Evolutionary conservation across 2,329 filamentous ascomycete genomes (phyloP), one percentile per base, ranked within the genome.

Genomic region (Thermoascus crustaceus): DNA sequence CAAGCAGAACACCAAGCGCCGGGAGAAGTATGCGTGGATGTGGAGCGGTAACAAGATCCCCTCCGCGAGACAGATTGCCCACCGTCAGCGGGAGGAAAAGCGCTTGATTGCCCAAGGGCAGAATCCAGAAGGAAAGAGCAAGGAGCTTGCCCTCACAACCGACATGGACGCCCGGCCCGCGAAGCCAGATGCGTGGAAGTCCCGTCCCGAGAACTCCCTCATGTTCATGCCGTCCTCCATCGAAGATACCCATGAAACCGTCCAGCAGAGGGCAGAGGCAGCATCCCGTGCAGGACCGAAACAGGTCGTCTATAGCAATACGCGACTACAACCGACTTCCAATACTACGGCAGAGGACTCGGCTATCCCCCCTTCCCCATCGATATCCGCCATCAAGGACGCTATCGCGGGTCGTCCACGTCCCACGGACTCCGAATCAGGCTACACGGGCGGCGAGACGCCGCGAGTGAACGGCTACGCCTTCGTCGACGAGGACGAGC

Each of bases 391-490:
- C 1, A 75, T 95, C 14, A 77, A 81, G 45, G 86, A 88, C 48
- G 88, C 88, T 6, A 86, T 95, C 37, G 78, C 82, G 1, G 85
- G 87, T 7, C 76, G 70, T 5, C 76, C 81, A 4, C 73, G 76
- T 6, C 65, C 70, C 2, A 73, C 70, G 6, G 75, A 80, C 16
- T 76, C 76, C 8, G 79, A 85, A 46, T 57, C 67, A 7, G 71
- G 71, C 2, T 75, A 68, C 41, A 69, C 69, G 1, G 82, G 80
- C 10, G 73, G 72, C 39, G 87, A 93, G 58, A 96, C 89, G 0
- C 91, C 89, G 0, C 75, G 85, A 2, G 85, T 96, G 0, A 94
- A 93, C 44, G 91, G 91, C 1, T 98, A 95, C 57, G 76, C 86
- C 0, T 96, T 94, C 60, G 88, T 98, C 22, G 87, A 94, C 47